These are phyloP conservation scores for Hyparrhenia diplandra DNA, from an alignment of 176 grass and related monocot genomes.

Conservation along the genomic window DNA sequence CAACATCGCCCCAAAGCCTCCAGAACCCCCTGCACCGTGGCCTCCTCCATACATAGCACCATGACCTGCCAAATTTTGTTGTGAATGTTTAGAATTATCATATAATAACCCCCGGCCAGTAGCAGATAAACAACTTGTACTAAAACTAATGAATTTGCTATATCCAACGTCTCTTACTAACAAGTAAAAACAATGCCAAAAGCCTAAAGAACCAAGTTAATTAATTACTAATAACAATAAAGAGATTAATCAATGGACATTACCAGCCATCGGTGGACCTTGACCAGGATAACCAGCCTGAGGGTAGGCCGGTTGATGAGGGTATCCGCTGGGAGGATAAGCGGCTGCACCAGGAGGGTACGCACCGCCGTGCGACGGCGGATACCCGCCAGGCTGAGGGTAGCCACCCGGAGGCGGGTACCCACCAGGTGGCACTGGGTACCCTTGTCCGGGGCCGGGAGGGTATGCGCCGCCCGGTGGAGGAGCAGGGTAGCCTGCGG, in stretches of 20 bases:
- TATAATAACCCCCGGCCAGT: too few relatives aligned
- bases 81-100: too few relatives aligned
- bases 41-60: constrained; percentile 37
- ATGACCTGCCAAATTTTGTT: too few relatives aligned
- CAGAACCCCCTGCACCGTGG: constrained; percentile 47
- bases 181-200: too few relatives aligned
- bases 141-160: neutral
- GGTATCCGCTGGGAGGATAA: constrained; percentile 14
- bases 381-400: constrained; percentile 48
- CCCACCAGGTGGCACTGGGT: constrained; percentile 17
- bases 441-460: constrained; percentile 22
- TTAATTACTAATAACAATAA: neutral
- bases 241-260: neutral
- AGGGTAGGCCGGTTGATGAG: constrained; percentile 10
- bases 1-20: constrained; percentile 36
- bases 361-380: neutral
- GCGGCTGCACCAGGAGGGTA: constrained; percentile 14
- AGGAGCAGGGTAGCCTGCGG: constrained; percentile 27
- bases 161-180: neutral
- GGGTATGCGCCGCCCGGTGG: constrained; percentile 14
- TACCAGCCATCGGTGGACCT: constrained; percentile 21
- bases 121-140: too few relatives aligned
- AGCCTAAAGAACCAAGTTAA: neutral
- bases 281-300: constrained; percentile 39
- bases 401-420: constrained; percentile 34